Evolutionary conservation across 2,329 filamentous ascomycete species (phyloP).

Genomic region (Aspergillus transmontanensis): DNA sequence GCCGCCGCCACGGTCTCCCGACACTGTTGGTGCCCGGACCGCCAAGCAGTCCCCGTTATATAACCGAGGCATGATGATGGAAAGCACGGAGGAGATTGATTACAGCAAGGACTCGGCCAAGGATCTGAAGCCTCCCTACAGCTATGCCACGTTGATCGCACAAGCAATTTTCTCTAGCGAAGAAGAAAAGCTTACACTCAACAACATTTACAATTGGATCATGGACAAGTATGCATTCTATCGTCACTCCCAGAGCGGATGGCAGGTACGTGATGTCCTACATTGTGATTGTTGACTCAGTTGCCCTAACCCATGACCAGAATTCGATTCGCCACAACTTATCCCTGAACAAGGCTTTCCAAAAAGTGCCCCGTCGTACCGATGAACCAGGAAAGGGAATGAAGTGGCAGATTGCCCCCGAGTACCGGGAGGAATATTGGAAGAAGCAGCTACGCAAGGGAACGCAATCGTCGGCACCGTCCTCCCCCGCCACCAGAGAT

Average conservation of each 20-base stretch:
- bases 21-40: constrained; percentile 41
- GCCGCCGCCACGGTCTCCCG: constrained; percentile 43
- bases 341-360: constrained; percentile 90
- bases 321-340: constrained; percentile 98
- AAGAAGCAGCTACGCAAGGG: constrained; percentile 60
- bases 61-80: constrained; percentile 56
- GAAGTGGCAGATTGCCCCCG: constrained; percentile 94
- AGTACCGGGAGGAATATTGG: constrained; percentile 83
- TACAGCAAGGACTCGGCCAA: constrained; percentile 78
- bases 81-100: constrained; percentile 55
- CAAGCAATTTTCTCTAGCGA: constrained; percentile 88
- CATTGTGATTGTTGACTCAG: not conserved
- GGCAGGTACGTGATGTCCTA: constrained; percentile 69
- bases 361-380: constrained; percentile 87
- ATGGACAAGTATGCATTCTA: constrained; percentile 92
- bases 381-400: constrained; percentile 98
- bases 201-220: constrained; percentile 93
- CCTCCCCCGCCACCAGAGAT: constrained; percentile 49
- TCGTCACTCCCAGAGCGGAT: constrained; percentile 78
- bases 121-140: constrained; percentile 93
- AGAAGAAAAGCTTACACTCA: constrained; percentile 86
- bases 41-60: constrained; percentile 52
- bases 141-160: constrained; percentile 95
- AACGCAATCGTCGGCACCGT: constrained; percentile 48
- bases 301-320: constrained; percentile 42